Evolutionary conservation across 331 rosid genomes (phyloP).

Genomic region (Acacia pycnantha): DNA sequence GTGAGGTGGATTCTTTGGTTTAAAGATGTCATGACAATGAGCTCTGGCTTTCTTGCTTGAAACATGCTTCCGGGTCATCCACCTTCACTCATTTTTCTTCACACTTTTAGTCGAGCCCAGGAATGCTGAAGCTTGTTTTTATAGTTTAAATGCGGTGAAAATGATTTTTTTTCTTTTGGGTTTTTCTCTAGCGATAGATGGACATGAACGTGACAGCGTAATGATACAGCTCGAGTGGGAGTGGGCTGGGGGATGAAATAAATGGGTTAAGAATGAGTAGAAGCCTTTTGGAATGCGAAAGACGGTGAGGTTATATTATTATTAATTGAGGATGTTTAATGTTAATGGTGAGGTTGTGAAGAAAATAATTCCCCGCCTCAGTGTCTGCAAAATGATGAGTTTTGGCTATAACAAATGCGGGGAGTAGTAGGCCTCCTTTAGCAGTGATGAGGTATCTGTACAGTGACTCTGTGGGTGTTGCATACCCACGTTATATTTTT

Average conservation of each 20-base stretch:
- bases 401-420: neutral
- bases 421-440: too few relatives aligned
- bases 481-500: too few relatives aligned
- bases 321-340: neutral
- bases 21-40: neutral
- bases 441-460: too few relatives aligned
- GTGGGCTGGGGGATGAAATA: neutral
- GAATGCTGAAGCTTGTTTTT: too few relatives aligned
- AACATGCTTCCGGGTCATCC: too few relatives aligned
- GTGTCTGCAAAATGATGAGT: neutral
- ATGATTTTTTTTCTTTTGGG: fast-evolving
- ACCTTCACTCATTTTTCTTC: too few relatives aligned
- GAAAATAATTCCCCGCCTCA: neutral
- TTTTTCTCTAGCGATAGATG: neutral
- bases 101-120: too few relatives aligned
- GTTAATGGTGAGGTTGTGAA: neutral
- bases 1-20: neutral
- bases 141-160: neutral
- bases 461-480: too few relatives aligned
- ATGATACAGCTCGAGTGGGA: neutral
- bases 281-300: neutral
- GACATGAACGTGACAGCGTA: neutral
- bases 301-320: neutral
- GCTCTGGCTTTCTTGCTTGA: neutral
- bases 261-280: neutral